Evolutionary conservation across 805 yeast species (phyloP).

Genomic region (Candida takata): DNA sequence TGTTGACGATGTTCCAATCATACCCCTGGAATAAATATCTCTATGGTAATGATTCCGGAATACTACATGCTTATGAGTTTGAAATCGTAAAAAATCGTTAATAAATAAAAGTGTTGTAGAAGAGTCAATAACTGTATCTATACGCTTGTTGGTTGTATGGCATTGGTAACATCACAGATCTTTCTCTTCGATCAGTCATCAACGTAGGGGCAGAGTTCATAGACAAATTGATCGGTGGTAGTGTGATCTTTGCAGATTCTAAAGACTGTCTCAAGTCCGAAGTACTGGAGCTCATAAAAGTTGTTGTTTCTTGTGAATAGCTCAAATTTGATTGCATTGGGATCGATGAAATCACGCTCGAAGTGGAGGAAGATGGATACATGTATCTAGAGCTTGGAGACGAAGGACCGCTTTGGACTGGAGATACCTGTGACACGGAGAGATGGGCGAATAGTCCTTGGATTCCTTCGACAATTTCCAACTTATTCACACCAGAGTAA

Average conservation of each 20-base stretch:
- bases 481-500: conserved; percentile 3
- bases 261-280: background rate
- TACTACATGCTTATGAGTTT: background rate
- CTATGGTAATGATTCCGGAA: too few species aligned
- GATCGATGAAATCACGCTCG: background rate
- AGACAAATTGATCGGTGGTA: conserved; percentile 2
- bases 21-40: conserved; percentile 1
- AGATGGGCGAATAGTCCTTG: background rate
- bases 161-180: background rate
- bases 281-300: background rate
- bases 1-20: background rate
- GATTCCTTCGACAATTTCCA: background rate
- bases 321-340: background rate
- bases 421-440: background rate
- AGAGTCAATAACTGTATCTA: conserved; percentile 2
- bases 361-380: background rate
- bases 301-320: background rate
- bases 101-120: too few species aligned
- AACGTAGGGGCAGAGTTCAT: background rate
- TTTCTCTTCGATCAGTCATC: background rate
- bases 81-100: background rate
- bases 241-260: background rate
- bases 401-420: conserved; percentile 1
- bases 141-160: conserved; percentile 1
- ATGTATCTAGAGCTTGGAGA: background rate